Base-by-base conservation (phyloP, 129 eudicot genomes). In the Chrysanthemum makinoi region DNA sequence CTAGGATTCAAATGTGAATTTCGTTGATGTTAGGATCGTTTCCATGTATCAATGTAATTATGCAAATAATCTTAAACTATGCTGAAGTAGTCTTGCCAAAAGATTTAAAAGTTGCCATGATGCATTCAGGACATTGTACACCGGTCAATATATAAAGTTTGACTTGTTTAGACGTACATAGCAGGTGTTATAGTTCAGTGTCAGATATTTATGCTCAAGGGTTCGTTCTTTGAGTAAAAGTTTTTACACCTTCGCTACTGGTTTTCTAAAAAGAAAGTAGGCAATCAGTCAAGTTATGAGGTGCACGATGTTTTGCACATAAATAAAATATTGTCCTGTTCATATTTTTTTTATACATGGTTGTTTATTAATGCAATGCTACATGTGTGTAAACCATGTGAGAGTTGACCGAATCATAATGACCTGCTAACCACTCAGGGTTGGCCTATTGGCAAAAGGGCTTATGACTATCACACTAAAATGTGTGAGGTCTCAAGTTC, bases 1-100 rank as follows among this genome's bases (percentile, higher is more conserved):
- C 28, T 65, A 65, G 46, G 44, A 50, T 26, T 53, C 65, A 74
- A 50, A 63, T 64, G 35, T 39, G 14, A 57, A 35, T 19, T 18
- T 74, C 1, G 56, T 74, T 74, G 72, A 54, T 1, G 30, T 35
- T 73, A 63, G 77, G 62, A 63, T 65, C 46, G 65, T 56, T 55
- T 18, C 26, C 52, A 18, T 50, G 43, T 62, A 59, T 33, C 43
- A 64, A 39, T 15, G 14, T 22, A 10, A 43, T 24, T 55, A 74
- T 20, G 14, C 46, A 15, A 43, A 61, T 55, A 74, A 46, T 65
- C 72, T 53, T 65, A 47, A 74, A 43, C 63, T 74, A 35, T 39
- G 57, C 66, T 15, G 30, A 55, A 65, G 72, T 52, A 35, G 47
- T 55, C 19, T 28, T 65, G 28, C 66, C 26, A 54, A 50, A 12